Percentiles rank a stretch among this genome's conserved stretches.
Evolutionary conservation across 148 eudicot genomes (phyloP).

Genomic region (Tetragonia tetragonoides): DNA sequence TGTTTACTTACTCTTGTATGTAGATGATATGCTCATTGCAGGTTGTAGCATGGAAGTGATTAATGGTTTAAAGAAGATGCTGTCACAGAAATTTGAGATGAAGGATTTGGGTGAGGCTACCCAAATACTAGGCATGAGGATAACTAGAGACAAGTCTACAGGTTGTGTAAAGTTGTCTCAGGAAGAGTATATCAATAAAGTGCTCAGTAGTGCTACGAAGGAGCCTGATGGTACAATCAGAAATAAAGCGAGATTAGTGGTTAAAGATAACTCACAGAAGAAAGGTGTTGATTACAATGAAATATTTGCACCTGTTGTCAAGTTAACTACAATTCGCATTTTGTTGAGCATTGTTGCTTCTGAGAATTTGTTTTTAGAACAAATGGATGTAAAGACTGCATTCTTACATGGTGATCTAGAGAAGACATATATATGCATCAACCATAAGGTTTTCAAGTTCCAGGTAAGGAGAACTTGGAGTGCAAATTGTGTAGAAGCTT

Average conservation of each 20-base stretch:
- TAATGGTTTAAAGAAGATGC: background rate
- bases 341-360: background rate
- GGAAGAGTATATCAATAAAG: too few relatives aligned
- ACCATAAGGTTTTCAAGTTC: background rate
- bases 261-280: too few relatives aligned
- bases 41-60: background rate
- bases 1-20: background rate
- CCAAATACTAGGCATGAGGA: background rate
- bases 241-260: background rate
- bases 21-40: background rate
- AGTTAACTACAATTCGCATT: background rate
- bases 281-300: too few relatives aligned
- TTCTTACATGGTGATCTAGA: background rate
- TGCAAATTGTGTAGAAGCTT: background rate
- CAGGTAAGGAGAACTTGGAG: background rate
- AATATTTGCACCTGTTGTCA: background rate
- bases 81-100: background rate
- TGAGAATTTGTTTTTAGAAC: background rate
- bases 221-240: background rate
- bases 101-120: slow-evolving; percentile 4
- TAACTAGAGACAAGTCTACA: background rate
- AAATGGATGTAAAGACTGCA: slow-evolving; percentile 1
- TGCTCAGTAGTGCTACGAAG: too few relatives aligned
- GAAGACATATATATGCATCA: background rate
- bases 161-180: too few relatives aligned